Base-by-base conservation (phyloP, 495 filamentous ascomycete species). In the Talaromyces wortmannii region DNA sequence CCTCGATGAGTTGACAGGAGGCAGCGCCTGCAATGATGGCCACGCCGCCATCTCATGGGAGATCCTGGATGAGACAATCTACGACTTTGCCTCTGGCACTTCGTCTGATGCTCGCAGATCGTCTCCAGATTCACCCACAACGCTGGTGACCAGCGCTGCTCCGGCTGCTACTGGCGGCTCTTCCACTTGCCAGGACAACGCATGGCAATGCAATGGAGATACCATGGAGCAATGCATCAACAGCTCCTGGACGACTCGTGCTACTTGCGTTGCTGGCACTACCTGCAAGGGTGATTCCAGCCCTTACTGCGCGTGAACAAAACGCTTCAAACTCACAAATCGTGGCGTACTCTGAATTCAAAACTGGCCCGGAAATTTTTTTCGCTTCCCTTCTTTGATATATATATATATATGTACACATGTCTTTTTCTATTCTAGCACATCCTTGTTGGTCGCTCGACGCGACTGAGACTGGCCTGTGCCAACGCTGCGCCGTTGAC, bases 41-140 rank as follows among this genome's bases (percentile, higher is more conserved):
- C 51, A 57, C 32, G 40, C 50, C 3, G 33, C 45, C 8, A 55
- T 60, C 30, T 53, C 58, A 16, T 57, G 55, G 58, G 55, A 60
- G 43, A 60, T 60, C 29, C 43, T 60, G n/a, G 58, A 60, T 13
- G 55, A 60, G 17, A 50, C 50, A 0, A 47, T 60, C 36, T 60
- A 57, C 15, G 36, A 54, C 30, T 61, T 59, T 23, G 23, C 23
- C 18, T 2, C 36, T 40, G 36, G 36, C 36, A 13, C 2, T 10
- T 40, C 36, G 8, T 40, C 36, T 2, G 36, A 13, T 10, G 2
- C 36, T 2, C 2, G 36, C 13, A 40, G 13, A 8, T 40, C 36
- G 8, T 8, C 8, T 10, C 5, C 36, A 10, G 13, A 5, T 13
- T 10, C 36, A 40, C 36, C 18, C 31, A 53, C 52, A 7, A 53